Percentiles rank a stretch among this genome's conserved stretches.
phyloP scores from a whole-genome alignment of 129 eudicot species.

The Flaveria brownii region DNA sequence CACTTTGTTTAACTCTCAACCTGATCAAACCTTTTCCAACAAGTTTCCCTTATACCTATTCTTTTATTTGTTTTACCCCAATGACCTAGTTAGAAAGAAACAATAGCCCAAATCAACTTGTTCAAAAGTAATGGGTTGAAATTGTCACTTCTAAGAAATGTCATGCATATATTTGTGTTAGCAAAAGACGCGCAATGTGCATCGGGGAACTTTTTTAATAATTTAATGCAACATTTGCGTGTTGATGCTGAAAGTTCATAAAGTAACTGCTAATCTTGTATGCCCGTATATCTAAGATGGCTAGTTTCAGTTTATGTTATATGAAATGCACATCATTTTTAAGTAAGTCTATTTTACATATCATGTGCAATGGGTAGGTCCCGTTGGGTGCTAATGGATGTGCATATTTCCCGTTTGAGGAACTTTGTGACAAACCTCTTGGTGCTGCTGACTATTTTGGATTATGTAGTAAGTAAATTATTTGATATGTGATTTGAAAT shows the following conservation, averaged over 20 bases:
- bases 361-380: constrained; percentile 42
- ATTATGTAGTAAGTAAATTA: constrained; percentile 68
- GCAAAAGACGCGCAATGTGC: too few relatives aligned
- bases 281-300: not conserved
- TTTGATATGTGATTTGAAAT: not conserved
- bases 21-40: not conserved
- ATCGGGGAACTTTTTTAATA: too few relatives aligned
- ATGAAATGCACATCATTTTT: constrained; percentile 4
- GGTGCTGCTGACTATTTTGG: constrained; percentile 99
- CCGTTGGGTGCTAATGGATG: constrained; percentile 97
- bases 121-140: constrained; percentile 15
- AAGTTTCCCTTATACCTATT: too few relatives aligned
- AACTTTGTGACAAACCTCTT: constrained; percentile 91
- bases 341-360: not conserved
- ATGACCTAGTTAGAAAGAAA: not conserved
- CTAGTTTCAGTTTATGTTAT: not conserved
- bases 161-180: constrained; percentile 1
- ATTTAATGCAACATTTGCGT: too few relatives aligned
- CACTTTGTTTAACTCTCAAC: not conserved
- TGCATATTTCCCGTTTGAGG: constrained; percentile 90
- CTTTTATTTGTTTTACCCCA: not conserved
- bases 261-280: not conserved
- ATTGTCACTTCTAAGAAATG: constrained; percentile 9
- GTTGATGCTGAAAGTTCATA: too few relatives aligned
- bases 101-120: not conserved